phyloP scores from a whole-genome alignment of 2,329 filamentous ascomycete species.

The Penicillium sp. region DNA sequence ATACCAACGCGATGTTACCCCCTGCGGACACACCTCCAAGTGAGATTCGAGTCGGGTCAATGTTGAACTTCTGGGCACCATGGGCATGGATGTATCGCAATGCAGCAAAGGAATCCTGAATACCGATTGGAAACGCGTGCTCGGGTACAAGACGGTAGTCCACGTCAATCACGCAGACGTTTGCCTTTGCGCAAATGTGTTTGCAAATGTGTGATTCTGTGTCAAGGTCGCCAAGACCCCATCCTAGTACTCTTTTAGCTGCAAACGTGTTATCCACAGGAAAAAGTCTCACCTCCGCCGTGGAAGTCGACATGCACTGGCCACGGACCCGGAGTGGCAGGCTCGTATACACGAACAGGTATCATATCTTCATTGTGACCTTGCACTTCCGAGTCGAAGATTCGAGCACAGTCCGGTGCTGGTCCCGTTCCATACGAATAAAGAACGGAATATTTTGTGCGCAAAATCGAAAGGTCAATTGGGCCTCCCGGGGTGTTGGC shows the following conservation, averaged over 20 bases:
- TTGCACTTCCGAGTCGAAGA: conserved; percentile 43
- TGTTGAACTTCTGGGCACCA: conserved; percentile 42
- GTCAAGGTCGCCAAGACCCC: conserved; percentile 54
- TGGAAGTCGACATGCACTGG: conserved; percentile 55
- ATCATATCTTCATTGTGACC: conserved; percentile 36
- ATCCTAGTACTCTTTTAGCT: conserved; percentile 29
- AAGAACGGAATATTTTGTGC: conserved; percentile 47
- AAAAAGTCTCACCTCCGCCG: conserved; percentile 40
- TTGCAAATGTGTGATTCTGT: conserved; percentile 54
- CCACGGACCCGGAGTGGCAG: conserved; percentile 42
- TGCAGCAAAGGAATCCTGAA: conserved; percentile 54
- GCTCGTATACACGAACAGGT: conserved; percentile 50
- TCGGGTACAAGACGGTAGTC: conserved; percentile 58
- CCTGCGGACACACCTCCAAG: conserved; percentile 50
- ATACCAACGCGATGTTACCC: conserved; percentile 29
- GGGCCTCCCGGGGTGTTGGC: conserved; percentile 45
- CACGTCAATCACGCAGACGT: conserved; percentile 53
- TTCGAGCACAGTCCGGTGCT: conserved; percentile 43
- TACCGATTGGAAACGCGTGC: conserved; percentile 50
- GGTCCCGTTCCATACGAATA: conserved; percentile 50
- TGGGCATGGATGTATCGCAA: conserved; percentile 44
- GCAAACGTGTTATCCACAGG: not conserved
- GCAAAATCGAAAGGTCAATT: conserved; percentile 43
- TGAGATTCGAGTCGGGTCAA: conserved; percentile 43
- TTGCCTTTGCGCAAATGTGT: conserved; percentile 48